A percentile compares a stretch with the other conserved stretches of the same genome.
Conservation (phyloP, 78 protist species). For the Diacronema lutheri region DNA sequence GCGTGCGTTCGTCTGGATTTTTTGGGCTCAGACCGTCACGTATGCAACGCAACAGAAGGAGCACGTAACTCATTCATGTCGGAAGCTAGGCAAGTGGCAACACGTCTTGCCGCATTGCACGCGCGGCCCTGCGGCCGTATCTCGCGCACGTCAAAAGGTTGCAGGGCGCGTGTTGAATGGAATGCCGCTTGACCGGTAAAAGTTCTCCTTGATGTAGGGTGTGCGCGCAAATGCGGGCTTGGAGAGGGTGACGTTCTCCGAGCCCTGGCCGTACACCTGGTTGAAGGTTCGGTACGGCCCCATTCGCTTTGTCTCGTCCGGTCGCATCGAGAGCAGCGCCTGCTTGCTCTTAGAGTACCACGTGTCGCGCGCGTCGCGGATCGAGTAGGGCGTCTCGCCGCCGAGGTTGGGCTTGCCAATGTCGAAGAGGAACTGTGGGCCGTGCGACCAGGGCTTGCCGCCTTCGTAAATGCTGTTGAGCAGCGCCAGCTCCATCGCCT, state of each 20-base stretch:
- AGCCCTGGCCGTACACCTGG: not conserved
- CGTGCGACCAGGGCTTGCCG: not conserved
- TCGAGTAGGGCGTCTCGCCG: not conserved
- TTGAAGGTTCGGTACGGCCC: not conserved
- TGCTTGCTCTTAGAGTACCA: not conserved
- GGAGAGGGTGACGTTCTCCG: not conserved
- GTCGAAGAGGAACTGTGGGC: constrained; percentile 9
- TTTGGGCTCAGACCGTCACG: too few species aligned
- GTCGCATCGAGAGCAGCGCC: not conserved
- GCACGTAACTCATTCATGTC: too few species aligned
- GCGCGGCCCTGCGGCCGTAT: too few species aligned
- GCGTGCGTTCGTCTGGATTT: too few species aligned
- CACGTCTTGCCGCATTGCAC: too few species aligned
- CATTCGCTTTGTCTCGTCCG: not conserved
- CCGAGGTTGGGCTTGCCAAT: not conserved
- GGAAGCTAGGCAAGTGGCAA: too few species aligned
- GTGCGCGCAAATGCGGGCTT: constrained; percentile 3
- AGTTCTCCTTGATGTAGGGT: not conserved
- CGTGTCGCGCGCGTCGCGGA: not conserved
- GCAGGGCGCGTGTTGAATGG: too few species aligned
- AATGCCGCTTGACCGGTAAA: not conserved
- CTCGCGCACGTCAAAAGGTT: too few species aligned
- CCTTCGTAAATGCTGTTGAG: too few species aligned
- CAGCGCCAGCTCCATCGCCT: too few species aligned
- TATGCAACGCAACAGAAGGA: too few species aligned